phyloP scores from a whole-genome alignment of 2,329 filamentous ascomycete genomes.

The Elsinoe batatas region DNA sequence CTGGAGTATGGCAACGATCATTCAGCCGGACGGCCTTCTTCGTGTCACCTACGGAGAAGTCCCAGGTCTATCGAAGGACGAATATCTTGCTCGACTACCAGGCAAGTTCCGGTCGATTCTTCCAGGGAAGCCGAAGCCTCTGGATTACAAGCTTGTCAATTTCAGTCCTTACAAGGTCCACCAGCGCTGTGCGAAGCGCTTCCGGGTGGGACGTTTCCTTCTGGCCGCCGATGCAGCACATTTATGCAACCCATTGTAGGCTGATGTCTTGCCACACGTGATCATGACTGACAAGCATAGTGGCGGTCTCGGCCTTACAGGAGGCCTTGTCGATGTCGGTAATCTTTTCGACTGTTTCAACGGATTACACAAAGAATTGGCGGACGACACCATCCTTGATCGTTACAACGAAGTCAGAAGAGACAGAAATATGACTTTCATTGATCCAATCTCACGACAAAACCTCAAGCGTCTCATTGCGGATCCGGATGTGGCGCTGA shows the following conservation, averaged over 20 bases:
- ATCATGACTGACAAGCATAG: not conserved
- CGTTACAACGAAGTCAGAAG: slow-evolving; percentile 28
- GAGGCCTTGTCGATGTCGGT: slow-evolving; percentile 22
- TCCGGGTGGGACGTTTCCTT: slow-evolving; percentile 27
- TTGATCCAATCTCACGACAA: not conserved
- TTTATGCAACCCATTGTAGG: slow-evolving; percentile 20
- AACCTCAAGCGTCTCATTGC: slow-evolving; percentile 1
- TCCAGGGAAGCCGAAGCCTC: slow-evolving; percentile 20
- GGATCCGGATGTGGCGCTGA: not conserved
- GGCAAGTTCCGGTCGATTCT: slow-evolving; percentile 21
- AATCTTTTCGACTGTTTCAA: slow-evolving; percentile 20
- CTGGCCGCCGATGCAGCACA: slow-evolving; percentile 34
- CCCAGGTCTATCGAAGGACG: slow-evolving; percentile 20
- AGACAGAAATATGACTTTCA: not conserved
- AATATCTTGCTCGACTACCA: slow-evolving; percentile 19
- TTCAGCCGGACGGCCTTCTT: slow-evolving; percentile 29
- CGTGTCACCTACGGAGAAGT: slow-evolving; percentile 33
- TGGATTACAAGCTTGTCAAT: slow-evolving; percentile 26
- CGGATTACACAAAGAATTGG: slow-evolving; percentile 18
- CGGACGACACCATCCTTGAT: slow-evolving; percentile 24
- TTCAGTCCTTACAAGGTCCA: slow-evolving; percentile 34
- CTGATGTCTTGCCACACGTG: not conserved
- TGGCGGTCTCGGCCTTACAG: slow-evolving; percentile 21
- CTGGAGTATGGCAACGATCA: slow-evolving; percentile 24
- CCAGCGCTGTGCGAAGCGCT: slow-evolving; percentile 27